Conservation (phyloP, 1,139 yeast species). For the Nadsonia commutata region DNA sequence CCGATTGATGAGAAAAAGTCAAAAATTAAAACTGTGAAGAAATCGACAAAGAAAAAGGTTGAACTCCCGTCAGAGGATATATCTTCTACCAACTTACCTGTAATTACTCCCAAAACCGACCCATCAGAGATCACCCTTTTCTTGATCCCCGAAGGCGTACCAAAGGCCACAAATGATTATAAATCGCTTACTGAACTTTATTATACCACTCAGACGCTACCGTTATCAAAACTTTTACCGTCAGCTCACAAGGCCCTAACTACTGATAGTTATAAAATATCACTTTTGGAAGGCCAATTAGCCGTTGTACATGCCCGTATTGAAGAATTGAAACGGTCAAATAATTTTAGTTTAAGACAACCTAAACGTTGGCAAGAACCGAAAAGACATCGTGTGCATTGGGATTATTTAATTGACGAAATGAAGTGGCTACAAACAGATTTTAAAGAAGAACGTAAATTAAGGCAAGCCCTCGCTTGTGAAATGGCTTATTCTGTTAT, state of each 20-base stretch:
- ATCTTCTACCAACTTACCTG: background rate
- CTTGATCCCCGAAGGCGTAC: slow-evolving; percentile 23
- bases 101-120: slow-evolving; percentile 9
- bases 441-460: slow-evolving; percentile 55
- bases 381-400: slow-evolving; percentile 38
- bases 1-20: background rate
- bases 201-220: slow-evolving; percentile 77
- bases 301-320: slow-evolving; percentile 87
- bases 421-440: slow-evolving; percentile 78
- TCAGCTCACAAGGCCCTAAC: slow-evolving; percentile 75
- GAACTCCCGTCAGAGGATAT: background rate
- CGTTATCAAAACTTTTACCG: slow-evolving; percentile 65
- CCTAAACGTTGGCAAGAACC: slow-evolving; percentile 66
- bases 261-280: slow-evolving; percentile 73
- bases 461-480: slow-evolving; percentile 55
- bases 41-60: background rate
- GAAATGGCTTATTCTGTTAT: slow-evolving; percentile 54
- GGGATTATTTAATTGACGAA: slow-evolving; percentile 68
- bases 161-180: slow-evolving; percentile 21
- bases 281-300: slow-evolving; percentile 82
- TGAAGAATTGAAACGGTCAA: slow-evolving; percentile 77
- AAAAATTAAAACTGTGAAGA: background rate
- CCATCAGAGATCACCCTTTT: slow-evolving; percentile 18
- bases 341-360: slow-evolving; percentile 86
- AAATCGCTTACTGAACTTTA: slow-evolving; percentile 68